A percentile compares a stretch with the other conserved stretches of the same genome.
Evolutionary conservation across 1,139 yeast genomes (phyloP).

Genomic region (Suhomyces coccinellae): DNA sequence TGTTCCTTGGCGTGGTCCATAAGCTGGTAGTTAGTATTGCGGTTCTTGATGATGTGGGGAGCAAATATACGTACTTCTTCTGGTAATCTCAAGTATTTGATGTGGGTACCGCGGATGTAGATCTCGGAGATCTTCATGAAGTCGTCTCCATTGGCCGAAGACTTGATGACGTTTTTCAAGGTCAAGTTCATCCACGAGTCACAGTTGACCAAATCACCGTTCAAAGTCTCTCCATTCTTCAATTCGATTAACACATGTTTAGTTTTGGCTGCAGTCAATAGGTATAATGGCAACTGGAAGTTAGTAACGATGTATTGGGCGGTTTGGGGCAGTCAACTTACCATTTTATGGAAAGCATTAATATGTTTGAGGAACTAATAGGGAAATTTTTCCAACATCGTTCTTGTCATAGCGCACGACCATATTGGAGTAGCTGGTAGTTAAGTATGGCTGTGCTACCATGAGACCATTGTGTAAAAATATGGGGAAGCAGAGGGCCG

Average conservation of each 20-base stretch:
- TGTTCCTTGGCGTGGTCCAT: slow-evolving; percentile 83
- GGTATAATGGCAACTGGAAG: slow-evolving; percentile 76
- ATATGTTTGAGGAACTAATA: slow-evolving; percentile 2
- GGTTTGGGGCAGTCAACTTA: slow-evolving; percentile 1
- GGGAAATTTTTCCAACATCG: slow-evolving; percentile 13
- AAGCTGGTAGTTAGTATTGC: slow-evolving; percentile 43
- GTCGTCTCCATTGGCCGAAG: slow-evolving; percentile 65
- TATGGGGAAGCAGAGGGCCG: no score
- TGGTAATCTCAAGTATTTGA: slow-evolving; percentile 49
- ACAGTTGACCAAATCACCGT: slow-evolving; percentile 82
- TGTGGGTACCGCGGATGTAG: slow-evolving; percentile 82
- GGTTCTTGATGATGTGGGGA: background rate
- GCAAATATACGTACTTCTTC: slow-evolving; percentile 28
- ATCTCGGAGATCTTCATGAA: slow-evolving; percentile 73
- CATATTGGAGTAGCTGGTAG: background rate
- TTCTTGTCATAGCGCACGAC: slow-evolving; percentile 5
- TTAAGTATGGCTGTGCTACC: background rate
- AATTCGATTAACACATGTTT: slow-evolving; percentile 87
- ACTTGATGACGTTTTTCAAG: slow-evolving; percentile 72
- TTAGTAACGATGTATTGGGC: slow-evolving; percentile 19
- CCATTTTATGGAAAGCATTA: slow-evolving; percentile 13
- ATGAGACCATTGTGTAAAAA: background rate
- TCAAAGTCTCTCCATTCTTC: slow-evolving; percentile 87
- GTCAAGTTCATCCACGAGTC: slow-evolving; percentile 97
- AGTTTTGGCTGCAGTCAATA: slow-evolving; percentile 88